phyloP scores from a whole-genome alignment of 2,329 filamentous ascomycete species.

The Zymoseptoria ardabiliae region DNA sequence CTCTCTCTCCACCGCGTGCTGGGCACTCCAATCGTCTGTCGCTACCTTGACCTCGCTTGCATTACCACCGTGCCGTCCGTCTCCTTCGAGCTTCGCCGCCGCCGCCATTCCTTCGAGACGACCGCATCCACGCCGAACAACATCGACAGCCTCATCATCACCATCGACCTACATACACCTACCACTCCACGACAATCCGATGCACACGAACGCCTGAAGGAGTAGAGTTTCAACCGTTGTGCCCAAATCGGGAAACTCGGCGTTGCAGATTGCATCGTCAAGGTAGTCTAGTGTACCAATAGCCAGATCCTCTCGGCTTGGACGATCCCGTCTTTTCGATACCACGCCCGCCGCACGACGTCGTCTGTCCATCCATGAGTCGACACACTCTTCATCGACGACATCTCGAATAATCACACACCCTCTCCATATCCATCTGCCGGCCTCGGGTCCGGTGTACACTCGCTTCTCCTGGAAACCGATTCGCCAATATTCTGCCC shows the following conservation, averaged over 20 bases:
- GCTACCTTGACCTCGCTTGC: background rate
- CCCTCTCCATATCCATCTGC: slow-evolving; percentile 8
- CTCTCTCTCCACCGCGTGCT: background rate
- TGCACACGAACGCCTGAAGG: background rate
- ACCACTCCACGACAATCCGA: background rate
- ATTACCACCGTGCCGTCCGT: too few species aligned
- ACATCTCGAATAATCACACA: background rate
- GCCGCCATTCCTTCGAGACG: background rate
- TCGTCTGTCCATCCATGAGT: background rate
- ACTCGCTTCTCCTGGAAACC: slow-evolving; percentile 19
- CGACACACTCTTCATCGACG: background rate
- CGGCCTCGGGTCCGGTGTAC: slow-evolving; percentile 27
- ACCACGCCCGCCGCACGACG: background rate
- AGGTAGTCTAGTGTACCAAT: background rate
- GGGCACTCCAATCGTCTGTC: background rate
- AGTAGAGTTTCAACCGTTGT: background rate
- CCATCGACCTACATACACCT: background rate
- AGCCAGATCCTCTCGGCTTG: background rate
- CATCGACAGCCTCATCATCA: background rate
- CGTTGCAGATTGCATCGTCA: background rate
- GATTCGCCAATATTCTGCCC: background rate
- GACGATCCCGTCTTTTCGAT: background rate
- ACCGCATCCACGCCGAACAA: background rate
- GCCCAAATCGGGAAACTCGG: background rate
- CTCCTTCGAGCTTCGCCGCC: too few species aligned